These are phyloP conservation scores for Potentilla sterilis DNA, from an alignment of 306 rosid genomes.

Conservation along the genomic window DNA sequence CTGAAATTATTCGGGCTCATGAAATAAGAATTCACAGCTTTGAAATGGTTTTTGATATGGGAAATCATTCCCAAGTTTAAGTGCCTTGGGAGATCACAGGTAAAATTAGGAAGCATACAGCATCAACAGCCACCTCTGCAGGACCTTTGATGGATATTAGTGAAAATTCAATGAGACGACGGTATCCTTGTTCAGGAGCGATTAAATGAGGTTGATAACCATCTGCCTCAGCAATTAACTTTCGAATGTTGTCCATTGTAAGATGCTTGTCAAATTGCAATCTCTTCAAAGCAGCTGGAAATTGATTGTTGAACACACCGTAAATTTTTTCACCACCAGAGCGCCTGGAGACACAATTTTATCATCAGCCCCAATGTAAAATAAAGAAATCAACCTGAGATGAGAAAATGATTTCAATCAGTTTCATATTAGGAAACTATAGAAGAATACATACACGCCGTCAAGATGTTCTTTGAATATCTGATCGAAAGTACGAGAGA, in stretches of 20 bases:
- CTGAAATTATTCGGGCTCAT: not conserved
- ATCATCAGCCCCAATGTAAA: conserved; percentile 9
- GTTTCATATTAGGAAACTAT: not conserved
- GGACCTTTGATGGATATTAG: conserved; percentile 43
- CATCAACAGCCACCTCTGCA: conserved; percentile 49
- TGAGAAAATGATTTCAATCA: conserved; percentile 5
- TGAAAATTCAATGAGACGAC: conserved; percentile 44
- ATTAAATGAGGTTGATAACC: conserved; percentile 53
- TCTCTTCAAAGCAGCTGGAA: conserved; percentile 48
- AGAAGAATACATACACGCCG: conserved; percentile 35
- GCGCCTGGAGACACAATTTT: conserved; percentile 29
- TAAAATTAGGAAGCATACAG: conserved; percentile 16
- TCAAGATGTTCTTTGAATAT: conserved; percentile 51
- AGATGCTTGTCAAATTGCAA: conserved; percentile 41
- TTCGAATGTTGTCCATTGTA: conserved; percentile 41
- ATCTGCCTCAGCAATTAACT: conserved; percentile 48
- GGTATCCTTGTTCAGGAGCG: conserved; percentile 54
- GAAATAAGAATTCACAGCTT: not conserved
- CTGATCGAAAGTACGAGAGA: conserved; percentile 47
- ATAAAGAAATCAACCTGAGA: conserved; percentile 2
- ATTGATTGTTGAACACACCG: conserved; percentile 43
- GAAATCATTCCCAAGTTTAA: not conserved
- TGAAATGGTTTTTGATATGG: not conserved
- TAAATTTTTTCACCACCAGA: conserved; percentile 48
- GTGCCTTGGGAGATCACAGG: not conserved